Base-by-base conservation (phyloP, 2,329 filamentous ascomycete species). In the Elsinoe necatrix region DNA sequence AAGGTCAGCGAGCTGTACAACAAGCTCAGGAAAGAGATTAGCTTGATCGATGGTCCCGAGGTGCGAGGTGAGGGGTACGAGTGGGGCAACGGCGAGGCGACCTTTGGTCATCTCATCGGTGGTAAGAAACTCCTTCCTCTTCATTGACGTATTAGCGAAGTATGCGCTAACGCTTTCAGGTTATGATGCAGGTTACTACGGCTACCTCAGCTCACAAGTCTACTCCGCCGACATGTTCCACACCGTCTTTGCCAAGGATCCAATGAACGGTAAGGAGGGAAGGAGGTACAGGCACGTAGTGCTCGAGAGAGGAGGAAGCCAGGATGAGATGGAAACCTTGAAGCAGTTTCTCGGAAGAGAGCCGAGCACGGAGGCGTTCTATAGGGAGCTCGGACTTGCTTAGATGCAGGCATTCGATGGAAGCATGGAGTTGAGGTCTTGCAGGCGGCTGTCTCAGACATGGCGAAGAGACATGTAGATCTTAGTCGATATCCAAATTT, bases 161-260 rank as follows among this genome's bases (percentile, higher is more conserved):
- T 8, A 14, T 14, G 12, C 45, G 23, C 54, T 47, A 16, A 48
- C n/a, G 23, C 14, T 6, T 7, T 7, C 2, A 56, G 54, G 88
- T 1, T 93, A 93, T 66, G 88, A 92, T 69, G 87, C 88, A 27
- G 87, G 87, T 42, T 92, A 92, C 73, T 93, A 93, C 69, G 77
- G 75, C 51, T 78, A 79, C 61, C 67, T 79, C 31, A 85, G 81
- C 61, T 89, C 85, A 1, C 81, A 89, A 69, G 89, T 93, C 16
- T 93, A 91, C 72, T 87, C 84, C 20, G 80, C 85, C 23, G 88
- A 95, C 71, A 92, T 95, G 87, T 95, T 92, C 76, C 83, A 88
- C 72, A 80, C 80, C 0, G 84, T 87, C 47, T 93, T 93, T 74
- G 84, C 85, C 74, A 76, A 80, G 63, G 77, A 91, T 68, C 88